phyloP scores from a whole-genome alignment of 306 rosid genomes.

The apple (Malus domestica) region DNA sequence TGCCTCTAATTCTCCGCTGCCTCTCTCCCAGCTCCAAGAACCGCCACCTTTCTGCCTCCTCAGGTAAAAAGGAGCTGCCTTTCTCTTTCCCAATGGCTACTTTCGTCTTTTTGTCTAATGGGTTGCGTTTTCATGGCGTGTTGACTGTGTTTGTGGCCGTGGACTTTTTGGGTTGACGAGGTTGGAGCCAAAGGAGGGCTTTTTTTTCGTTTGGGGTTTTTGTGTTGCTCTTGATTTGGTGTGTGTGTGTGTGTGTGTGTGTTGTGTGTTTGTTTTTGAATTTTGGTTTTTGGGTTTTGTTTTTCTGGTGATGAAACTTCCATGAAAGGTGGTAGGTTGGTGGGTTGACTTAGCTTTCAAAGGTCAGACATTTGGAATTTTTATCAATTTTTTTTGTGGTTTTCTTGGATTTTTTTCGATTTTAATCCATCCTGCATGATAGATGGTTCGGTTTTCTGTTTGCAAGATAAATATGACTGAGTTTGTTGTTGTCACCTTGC shows the following conservation, averaged over 20 bases:
- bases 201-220: conserved; percentile 15
- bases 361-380: conserved; percentile 27
- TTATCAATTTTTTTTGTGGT: not conserved
- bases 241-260: not conserved
- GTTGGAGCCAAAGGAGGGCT: conserved; percentile 4
- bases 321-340: conserved; percentile 82
- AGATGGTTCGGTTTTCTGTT: conserved; percentile 19
- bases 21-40: conserved; percentile 1
- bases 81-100: conserved; percentile 6
- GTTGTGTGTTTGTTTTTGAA: conserved; percentile 22
- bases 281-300: conserved; percentile 36
- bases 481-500: conserved; percentile 12
- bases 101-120: conserved; percentile 5
- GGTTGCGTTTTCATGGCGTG: conserved; percentile 19
- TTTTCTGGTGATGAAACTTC: conserved; percentile 15
- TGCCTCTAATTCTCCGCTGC: conserved; percentile 20
- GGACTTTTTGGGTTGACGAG: conserved; percentile 56
- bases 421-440: conserved; percentile 13
- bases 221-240: conserved; percentile 29
- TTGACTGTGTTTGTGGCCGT: conserved; percentile 33
- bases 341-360: conserved; percentile 60
- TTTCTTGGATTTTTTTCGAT: conserved; percentile 12
- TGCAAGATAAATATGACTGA: conserved; percentile 10
- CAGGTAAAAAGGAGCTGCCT: conserved; percentile 38
- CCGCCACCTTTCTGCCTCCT: conserved; percentile 30